These are phyloP conservation scores for Erigeron canadensis DNA, from an alignment of 129 eudicot species.

Conservation along the genomic window DNA sequence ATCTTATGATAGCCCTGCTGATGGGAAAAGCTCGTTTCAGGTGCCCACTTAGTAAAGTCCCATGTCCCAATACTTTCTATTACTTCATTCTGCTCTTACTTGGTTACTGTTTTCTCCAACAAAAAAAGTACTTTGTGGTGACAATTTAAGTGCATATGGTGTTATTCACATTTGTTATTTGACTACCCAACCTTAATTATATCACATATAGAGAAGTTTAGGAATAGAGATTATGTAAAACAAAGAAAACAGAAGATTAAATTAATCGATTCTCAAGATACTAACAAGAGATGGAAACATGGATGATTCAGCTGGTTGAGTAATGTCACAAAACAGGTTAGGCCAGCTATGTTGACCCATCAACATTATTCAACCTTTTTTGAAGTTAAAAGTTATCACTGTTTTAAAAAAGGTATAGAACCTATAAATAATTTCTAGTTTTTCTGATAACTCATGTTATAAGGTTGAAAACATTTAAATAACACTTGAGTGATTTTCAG, in stretches of 20 bases:
- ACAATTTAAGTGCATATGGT: not conserved
- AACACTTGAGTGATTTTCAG: not conserved
- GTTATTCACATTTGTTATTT: not conserved
- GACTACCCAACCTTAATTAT: not conserved
- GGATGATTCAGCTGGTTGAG: not conserved
- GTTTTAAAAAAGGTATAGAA: not conserved
- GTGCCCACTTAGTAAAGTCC: slow-evolving; percentile 29
- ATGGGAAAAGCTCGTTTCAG: slow-evolving; percentile 99
- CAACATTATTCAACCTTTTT: not conserved
- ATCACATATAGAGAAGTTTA: not conserved
- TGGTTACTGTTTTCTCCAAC: no score
- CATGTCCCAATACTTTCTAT: not conserved
- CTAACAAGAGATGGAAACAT: not conserved
- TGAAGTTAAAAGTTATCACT: not conserved
- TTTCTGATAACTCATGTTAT: not conserved
- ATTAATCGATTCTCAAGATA: not conserved
- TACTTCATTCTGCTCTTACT: not conserved
- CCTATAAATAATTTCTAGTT: not conserved
- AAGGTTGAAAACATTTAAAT: not conserved
- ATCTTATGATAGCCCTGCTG: slow-evolving; percentile 98
- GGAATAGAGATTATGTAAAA: no score
- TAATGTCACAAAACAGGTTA: not conserved
- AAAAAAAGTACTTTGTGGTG: not conserved
- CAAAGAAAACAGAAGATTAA: not conserved
- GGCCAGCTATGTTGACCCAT: not conserved